These are phyloP conservation scores for Porpolomopsis calyptriformis DNA, from an alignment of 768 basidiomycete species.

Conservation along the genomic window DNA sequence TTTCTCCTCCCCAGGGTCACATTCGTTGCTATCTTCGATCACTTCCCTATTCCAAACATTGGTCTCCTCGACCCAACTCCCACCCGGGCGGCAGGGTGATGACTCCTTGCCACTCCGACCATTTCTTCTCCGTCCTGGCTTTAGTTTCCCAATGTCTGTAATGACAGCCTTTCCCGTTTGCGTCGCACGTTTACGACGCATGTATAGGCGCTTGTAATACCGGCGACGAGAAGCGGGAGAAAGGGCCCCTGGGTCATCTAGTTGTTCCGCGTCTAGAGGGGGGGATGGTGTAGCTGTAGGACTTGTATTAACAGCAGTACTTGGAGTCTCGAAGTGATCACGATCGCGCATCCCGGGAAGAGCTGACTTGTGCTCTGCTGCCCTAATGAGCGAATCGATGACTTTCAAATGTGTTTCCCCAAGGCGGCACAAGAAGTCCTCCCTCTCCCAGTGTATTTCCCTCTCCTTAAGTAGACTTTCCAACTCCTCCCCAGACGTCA, in stretches of 20 bases:
- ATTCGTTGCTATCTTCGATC: neutral
- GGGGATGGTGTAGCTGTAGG: no score
- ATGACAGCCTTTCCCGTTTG: constrained; percentile 26
- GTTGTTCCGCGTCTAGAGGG: no score
- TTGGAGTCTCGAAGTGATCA: neutral
- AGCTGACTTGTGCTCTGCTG: constrained; percentile 6
- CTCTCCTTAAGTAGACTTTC: constrained; percentile 6
- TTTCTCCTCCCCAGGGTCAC: neutral
- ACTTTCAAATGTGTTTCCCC: constrained; percentile 16
- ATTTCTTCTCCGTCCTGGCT: constrained; percentile 25
- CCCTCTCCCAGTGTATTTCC: constrained; percentile 17
- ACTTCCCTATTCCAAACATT: neutral
- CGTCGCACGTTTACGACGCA: constrained; percentile 59
- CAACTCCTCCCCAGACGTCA: neutral
- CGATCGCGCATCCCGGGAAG: no score
- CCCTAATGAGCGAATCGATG: constrained; percentile 19
- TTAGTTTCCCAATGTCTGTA: constrained; percentile 22
- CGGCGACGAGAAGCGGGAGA: constrained; percentile 44
- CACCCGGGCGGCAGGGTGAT: constrained; percentile 6
- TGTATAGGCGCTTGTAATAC: constrained; percentile 54
- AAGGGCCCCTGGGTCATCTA: constrained; percentile 20
- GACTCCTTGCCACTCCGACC: constrained; percentile 15
- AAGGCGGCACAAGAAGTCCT: constrained; percentile 16
- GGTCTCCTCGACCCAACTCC: constrained; percentile 10
- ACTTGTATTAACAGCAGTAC: neutral